These are phyloP conservation scores for Testicularia cyperi DNA, from an alignment of 1,284 basidiomycete genomes.

Conservation along the genomic window DNA sequence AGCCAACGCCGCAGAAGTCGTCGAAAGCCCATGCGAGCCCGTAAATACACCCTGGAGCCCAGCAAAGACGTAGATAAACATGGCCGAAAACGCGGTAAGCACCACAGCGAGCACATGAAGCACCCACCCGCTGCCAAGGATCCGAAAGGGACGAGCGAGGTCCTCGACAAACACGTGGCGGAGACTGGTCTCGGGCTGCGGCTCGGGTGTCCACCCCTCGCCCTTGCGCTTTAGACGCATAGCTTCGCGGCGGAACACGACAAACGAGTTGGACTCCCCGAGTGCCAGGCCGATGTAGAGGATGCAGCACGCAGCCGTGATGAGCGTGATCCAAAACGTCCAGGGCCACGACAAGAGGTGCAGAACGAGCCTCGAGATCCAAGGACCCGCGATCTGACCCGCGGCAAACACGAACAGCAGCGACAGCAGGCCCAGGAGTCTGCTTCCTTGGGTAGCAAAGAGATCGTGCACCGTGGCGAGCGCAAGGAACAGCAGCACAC, in stretches of 20 bases:
- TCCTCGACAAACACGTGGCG: constrained; percentile 15
- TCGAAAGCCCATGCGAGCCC: constrained; percentile 9
- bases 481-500: constrained; percentile 15
- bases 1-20: constrained; percentile 5
- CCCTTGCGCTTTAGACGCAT: constrained; percentile 9
- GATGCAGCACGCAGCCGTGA: constrained; percentile 21
- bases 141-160: constrained; percentile 9
- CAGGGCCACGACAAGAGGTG: constrained; percentile 24
- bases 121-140: constrained; percentile 20
- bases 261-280: constrained; percentile 17
- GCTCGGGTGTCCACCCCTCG: constrained; percentile 37
- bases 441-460: constrained; percentile 17
- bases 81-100: constrained; percentile 8
- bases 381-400: constrained; percentile 32
- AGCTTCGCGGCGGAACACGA: constrained; percentile 30
- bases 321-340: constrained; percentile 39
- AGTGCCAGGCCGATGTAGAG: constrained; percentile 21
- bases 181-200: constrained; percentile 6
- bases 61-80: constrained; percentile 26
- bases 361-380: constrained; percentile 35
- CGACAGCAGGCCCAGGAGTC: constrained; percentile 13
- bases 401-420: constrained; percentile 9
- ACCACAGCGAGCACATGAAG: constrained; percentile 8
- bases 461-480: constrained; percentile 34
- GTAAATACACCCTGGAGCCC: constrained; percentile 16